Evolutionary conservation across 495 filamentous ascomycete species (phyloP).

Genomic region (Aspergillus incahuasiensis): DNA sequence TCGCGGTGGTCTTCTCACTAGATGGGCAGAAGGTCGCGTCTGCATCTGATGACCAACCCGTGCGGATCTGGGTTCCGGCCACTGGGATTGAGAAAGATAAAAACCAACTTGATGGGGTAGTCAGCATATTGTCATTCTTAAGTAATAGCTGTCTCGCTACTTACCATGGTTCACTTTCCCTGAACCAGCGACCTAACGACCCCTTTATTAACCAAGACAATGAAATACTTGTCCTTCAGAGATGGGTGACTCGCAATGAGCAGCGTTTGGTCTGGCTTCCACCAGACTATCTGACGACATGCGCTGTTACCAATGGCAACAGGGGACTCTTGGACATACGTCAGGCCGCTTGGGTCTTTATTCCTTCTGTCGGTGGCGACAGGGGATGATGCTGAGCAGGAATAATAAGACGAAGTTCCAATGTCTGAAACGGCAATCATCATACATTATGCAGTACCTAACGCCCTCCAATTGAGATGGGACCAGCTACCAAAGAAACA

Average conservation of each 20-base stretch:
- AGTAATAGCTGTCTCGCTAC: background rate
- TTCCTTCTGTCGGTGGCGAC: too few relatives aligned
- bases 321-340: background rate
- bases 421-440: too few relatives aligned
- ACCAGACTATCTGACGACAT: slow-evolving; percentile 1
- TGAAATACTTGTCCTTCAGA: slow-evolving; percentile 1
- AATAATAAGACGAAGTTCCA: too few relatives aligned
- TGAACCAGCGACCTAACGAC: background rate
- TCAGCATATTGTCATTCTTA: background rate
- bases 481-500: too few relatives aligned
- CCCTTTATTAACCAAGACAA: background rate
- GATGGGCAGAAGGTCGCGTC: slow-evolving; percentile 2
- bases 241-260: slow-evolving; percentile 2
- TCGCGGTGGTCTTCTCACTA: background rate
- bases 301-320: slow-evolving; percentile 1
- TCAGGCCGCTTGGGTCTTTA: background rate
- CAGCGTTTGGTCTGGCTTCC: slow-evolving; percentile 6
- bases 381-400: too few relatives aligned
- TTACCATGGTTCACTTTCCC: background rate
- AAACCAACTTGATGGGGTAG: background rate
- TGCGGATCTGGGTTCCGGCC: background rate
- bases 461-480: too few relatives aligned
- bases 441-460: too few relatives aligned
- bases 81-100: background rate
- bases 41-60: background rate